phyloP scores from a whole-genome alignment of 1,284 basidiomycete genomes.

The Trichosporon faecale region DNA sequence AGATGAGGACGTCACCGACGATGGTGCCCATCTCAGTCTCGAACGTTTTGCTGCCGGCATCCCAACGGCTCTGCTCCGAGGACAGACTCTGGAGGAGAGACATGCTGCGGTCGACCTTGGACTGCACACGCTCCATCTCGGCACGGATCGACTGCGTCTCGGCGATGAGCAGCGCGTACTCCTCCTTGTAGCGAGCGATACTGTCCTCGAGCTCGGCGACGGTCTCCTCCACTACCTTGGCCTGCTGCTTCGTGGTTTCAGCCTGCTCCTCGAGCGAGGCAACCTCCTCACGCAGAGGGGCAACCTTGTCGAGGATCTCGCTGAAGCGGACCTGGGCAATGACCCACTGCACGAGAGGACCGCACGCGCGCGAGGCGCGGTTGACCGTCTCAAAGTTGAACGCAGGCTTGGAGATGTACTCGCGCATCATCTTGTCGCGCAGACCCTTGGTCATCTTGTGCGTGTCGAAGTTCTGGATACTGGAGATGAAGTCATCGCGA shows the following conservation, averaged over 20 bases:
- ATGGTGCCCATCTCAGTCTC: slow-evolving; percentile 99
- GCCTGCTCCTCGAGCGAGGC: slow-evolving; percentile 88
- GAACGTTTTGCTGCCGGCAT: slow-evolving; percentile 90
- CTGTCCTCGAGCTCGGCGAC: slow-evolving; percentile 89
- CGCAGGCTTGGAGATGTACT: slow-evolving; percentile 84
- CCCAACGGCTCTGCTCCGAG: slow-evolving; percentile 93
- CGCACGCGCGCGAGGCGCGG: slow-evolving; percentile 93
- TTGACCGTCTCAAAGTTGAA: slow-evolving; percentile 97
- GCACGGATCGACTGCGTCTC: slow-evolving; percentile 95
- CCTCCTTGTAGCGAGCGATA: slow-evolving; percentile 92
- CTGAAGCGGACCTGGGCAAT: slow-evolving; percentile 97
- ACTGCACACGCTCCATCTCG: slow-evolving; percentile 97
- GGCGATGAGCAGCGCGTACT: slow-evolving; percentile 95
- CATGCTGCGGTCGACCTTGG: slow-evolving; percentile 96
- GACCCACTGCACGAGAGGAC: slow-evolving; percentile 97
- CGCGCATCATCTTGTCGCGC: slow-evolving; percentile 88
- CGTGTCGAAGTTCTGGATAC: slow-evolving; percentile 97
- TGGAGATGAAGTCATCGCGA: slow-evolving; percentile 93
- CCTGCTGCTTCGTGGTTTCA: slow-evolving; percentile 88
- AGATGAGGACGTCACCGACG: slow-evolving; percentile 92
- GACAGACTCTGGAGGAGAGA: slow-evolving; percentile 90
- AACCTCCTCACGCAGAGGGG: slow-evolving; percentile 93
- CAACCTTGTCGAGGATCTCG: slow-evolving; percentile 96
- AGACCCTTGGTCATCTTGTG: slow-evolving; percentile 84
- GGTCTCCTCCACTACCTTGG: slow-evolving; percentile 82